phyloP scores from a whole-genome alignment of 1,284 basidiomycete genomes.

The Termitomyces sp. region DNA sequence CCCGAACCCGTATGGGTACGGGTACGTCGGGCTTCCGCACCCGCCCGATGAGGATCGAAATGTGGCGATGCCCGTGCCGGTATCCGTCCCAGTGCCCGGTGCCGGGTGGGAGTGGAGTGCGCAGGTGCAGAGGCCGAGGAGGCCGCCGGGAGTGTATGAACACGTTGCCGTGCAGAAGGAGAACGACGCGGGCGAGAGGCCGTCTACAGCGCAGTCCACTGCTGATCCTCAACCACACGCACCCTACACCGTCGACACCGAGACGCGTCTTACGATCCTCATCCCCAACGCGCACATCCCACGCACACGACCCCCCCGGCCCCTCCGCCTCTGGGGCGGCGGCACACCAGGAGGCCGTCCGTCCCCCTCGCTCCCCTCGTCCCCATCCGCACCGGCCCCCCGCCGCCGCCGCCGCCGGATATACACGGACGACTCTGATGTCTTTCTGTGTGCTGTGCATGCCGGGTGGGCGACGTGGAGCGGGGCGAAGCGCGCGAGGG shows the following conservation, averaged over 20 bases:
- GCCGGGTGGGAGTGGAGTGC: too few relatives aligned
- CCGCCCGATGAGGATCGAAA: too few relatives aligned
- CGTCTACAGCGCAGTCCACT: too few relatives aligned
- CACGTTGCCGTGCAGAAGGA: too few relatives aligned
- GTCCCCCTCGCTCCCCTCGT: neutral
- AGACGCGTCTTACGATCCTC: slow-evolving; percentile 58
- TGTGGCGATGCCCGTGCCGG: too few relatives aligned
- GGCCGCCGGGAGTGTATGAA: too few relatives aligned
- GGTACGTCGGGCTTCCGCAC: too few relatives aligned
- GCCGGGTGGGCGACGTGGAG: slow-evolving; percentile 61
- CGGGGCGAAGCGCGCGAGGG: slow-evolving; percentile 43
- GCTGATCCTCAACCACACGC: neutral
- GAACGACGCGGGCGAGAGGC: too few relatives aligned
- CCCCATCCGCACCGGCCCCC: neutral
- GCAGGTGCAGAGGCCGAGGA: too few relatives aligned
- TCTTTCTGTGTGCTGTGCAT: slow-evolving; percentile 72
- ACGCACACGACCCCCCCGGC: slow-evolving; percentile 35
- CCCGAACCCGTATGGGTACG: neutral
- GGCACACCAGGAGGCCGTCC: slow-evolving; percentile 38
- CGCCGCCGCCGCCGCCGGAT: slow-evolving; percentile 29
- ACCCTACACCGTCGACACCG: slow-evolving; percentile 29
- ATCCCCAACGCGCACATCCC: slow-evolving; percentile 59
- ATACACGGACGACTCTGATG: slow-evolving; percentile 72
- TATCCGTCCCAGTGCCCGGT: too few relatives aligned
- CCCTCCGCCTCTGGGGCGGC: slow-evolving; percentile 64